These are phyloP conservation scores for Smithsoniella earleae DNA, from an alignment of 163 green algal species.

Conservation along the genomic window DNA sequence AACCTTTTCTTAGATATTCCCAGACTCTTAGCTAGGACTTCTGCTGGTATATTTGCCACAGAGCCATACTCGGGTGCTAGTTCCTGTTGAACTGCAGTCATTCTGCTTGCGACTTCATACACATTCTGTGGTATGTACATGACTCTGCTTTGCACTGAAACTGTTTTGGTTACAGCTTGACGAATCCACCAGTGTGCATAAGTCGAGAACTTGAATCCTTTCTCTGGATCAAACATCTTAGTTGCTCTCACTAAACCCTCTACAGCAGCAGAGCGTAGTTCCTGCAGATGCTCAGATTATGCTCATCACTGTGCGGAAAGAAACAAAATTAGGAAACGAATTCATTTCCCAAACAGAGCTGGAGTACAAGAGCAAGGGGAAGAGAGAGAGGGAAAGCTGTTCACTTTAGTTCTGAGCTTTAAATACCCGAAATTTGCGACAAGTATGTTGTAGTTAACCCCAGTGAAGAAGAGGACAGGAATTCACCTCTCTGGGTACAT, in stretches of 20 bases:
- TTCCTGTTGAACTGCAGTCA: not conserved
- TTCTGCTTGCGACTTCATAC: constrained; percentile 16
- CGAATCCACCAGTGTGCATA: constrained; percentile 98
- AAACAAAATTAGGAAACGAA: no score
- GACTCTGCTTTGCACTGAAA: constrained; percentile 54
- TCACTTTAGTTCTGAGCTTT: no score
- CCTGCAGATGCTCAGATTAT: no score
- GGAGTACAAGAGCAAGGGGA: no score
- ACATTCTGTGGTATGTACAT: constrained; percentile 38
- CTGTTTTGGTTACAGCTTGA: constrained; percentile 61
- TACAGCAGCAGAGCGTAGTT: constrained; percentile 78
- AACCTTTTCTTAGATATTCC: not conserved
- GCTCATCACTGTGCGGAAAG: no score
- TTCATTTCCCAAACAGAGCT: no score
- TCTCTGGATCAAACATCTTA: constrained; percentile 84
- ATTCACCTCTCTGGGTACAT: constrained; percentile 1
- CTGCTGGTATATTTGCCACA: constrained; percentile 28
- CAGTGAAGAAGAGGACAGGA: no score
- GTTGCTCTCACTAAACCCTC: constrained; percentile 67
- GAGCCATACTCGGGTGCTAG: not conserved
- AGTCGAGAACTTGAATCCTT: constrained; percentile 93
- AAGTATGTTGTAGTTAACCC: no score
- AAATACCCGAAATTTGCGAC: no score
- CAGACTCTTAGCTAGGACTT: constrained; percentile 26
- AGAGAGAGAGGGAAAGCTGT: no score